Conservation (phyloP, 441 rosid species). For the Flueggea neowawraea region DNA sequence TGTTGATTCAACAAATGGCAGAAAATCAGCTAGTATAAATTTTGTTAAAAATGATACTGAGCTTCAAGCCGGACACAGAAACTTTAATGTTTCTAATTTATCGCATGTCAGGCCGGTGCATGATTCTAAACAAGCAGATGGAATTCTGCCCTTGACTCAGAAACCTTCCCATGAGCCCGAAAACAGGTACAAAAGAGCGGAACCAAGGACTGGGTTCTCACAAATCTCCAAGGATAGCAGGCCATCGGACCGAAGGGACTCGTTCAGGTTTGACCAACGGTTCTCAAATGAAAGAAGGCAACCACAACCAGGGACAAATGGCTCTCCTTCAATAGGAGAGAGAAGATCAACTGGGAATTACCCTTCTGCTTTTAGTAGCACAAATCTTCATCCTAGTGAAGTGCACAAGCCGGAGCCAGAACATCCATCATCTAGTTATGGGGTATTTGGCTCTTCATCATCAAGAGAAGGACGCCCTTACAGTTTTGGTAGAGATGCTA, state of each 20-base stretch:
- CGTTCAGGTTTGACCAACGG: conserved; percentile 33
- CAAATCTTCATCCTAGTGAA: conserved; percentile 23
- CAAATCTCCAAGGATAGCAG: conserved; percentile 18
- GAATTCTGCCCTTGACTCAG: conserved; percentile 6
- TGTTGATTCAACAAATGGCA: conserved; percentile 21
- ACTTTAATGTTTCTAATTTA: conserved; percentile 12
- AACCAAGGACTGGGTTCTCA: conserved; percentile 28
- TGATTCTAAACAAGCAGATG: conserved; percentile 11
- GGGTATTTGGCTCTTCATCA: conserved; percentile 45
- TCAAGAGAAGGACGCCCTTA: conserved; percentile 14
- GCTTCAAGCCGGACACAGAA: conserved; percentile 1
- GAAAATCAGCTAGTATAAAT: conserved; percentile 6
- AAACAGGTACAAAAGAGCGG: conserved; percentile 50
- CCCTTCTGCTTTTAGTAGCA: conserved; percentile 18
- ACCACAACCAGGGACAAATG: conserved; percentile 18
- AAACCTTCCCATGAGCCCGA: conserved; percentile 21
- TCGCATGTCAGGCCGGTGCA: conserved; percentile 9
- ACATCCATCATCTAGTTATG: conserved; percentile 37
- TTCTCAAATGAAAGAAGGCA: conserved; percentile 22
- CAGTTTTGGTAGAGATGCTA: conserved; percentile 6
- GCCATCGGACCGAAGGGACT: conserved; percentile 22
- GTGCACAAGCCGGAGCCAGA: conserved; percentile 23
- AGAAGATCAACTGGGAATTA: conserved; percentile 15
- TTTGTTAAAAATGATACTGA: neutral
- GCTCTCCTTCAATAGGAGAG: conserved; percentile 13